Conservation (phyloP, 306 rosid genomes). For the Prinsepia uniflora region DNA sequence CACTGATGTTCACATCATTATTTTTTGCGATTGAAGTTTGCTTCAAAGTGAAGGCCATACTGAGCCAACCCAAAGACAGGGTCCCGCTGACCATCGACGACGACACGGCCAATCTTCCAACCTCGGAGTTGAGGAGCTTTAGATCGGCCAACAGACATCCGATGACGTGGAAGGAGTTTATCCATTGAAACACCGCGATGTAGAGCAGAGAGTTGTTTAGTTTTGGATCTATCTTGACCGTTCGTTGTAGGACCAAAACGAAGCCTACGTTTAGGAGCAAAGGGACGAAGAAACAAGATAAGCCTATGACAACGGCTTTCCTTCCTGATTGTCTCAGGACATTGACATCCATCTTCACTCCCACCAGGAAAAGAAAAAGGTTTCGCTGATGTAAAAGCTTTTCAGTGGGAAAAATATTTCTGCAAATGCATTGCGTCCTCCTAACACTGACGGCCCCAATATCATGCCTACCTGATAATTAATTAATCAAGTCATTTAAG, state of each 20-base stretch:
- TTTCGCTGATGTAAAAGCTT: conserved; percentile 33
- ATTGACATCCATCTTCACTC: conserved; percentile 41
- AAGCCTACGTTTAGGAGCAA: neutral
- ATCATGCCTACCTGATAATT: conserved; percentile 39
- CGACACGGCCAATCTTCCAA: conserved; percentile 50
- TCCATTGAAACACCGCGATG: conserved; percentile 31
- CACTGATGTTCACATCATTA: rapidly evolving
- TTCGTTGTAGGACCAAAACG: neutral
- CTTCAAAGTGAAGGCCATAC: neutral
- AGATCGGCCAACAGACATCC: conserved; percentile 34
- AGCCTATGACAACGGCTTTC: conserved; percentile 42
- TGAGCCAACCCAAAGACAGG: neutral
- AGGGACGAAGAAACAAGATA: conserved; percentile 24
- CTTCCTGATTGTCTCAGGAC: conserved; percentile 27
- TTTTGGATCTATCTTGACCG: neutral
- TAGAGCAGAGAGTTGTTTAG: conserved; percentile 1
- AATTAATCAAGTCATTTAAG: neutral
- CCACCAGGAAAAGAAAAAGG: conserved; percentile 44
- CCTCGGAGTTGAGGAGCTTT: conserved; percentile 59
- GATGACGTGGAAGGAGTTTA: conserved; percentile 43
- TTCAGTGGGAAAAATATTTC: conserved; percentile 28
- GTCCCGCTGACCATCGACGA: conserved; percentile 45
- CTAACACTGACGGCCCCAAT: conserved; percentile 48
- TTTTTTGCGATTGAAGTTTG: too few relatives aligned
- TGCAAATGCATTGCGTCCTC: conserved; percentile 3